Percentiles rank a stretch among this genome's conserved stretches.
These are phyloP conservation scores for Astrothelium subdiscretum DNA, from an alignment of 495 filamentous ascomycete species.

Conservation along the genomic window DNA sequence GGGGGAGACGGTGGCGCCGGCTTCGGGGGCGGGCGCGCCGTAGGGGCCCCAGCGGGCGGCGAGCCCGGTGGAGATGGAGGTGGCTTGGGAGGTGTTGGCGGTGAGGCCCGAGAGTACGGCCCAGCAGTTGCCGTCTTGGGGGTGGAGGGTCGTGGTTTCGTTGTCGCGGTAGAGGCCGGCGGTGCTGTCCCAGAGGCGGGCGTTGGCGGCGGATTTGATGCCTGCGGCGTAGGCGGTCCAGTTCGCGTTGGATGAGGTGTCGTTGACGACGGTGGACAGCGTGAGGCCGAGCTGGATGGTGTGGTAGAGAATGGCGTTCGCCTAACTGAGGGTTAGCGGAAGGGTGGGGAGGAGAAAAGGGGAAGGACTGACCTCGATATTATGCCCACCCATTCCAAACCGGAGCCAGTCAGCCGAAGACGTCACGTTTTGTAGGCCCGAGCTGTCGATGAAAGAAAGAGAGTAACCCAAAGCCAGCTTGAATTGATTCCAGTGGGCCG, in stretches of 20 bases:
- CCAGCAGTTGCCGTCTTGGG: slow-evolving; percentile 42
- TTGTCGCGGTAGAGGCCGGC: slow-evolving; percentile 25
- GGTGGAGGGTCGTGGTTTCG: slow-evolving; percentile 27
- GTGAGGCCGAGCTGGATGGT: slow-evolving; percentile 25
- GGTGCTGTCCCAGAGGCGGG: slow-evolving; percentile 19
- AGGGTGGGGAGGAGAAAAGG: background rate
- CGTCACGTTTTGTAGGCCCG: slow-evolving; percentile 24
- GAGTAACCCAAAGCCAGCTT: slow-evolving; percentile 21
- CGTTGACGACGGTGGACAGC: slow-evolving; percentile 25
- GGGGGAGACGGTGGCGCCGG: slow-evolving; percentile 46
- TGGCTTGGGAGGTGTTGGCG: slow-evolving; percentile 12
- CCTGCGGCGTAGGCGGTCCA: slow-evolving; percentile 15
- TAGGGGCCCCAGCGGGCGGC: slow-evolving; percentile 43
- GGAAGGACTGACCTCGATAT: slow-evolving; percentile 30
- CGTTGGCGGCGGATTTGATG: slow-evolving; percentile 23
- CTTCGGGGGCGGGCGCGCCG: slow-evolving; percentile 47
- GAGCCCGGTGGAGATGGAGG: slow-evolving; percentile 35
- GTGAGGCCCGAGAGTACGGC: slow-evolving; percentile 28
- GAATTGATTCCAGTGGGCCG: slow-evolving; percentile 15
- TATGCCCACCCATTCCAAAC: slow-evolving; percentile 38
- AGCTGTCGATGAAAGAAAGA: slow-evolving; percentile 23
- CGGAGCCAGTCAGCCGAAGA: slow-evolving; percentile 29
- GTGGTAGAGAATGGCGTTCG: slow-evolving; percentile 26
- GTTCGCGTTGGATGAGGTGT: slow-evolving; percentile 9
- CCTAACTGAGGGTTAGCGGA: background rate